Evolutionary conservation across 495 filamentous ascomycete species (phyloP).

Genomic region (Usnea hakonensis): DNA sequence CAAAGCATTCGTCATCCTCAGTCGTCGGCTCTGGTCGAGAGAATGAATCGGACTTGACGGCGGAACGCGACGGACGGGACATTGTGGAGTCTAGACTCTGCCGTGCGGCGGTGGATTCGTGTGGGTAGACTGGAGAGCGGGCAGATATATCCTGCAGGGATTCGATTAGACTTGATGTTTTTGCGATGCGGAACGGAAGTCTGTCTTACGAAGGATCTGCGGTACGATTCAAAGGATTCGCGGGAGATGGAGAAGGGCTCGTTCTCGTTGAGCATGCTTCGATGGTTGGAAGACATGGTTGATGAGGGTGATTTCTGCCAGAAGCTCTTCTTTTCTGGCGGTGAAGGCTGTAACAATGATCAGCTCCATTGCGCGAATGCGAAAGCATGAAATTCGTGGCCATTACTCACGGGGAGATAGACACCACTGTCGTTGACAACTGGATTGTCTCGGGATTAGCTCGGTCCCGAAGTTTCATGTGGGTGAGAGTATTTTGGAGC

Average conservation of each 20-base stretch:
- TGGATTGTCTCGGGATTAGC: constrained; percentile 34
- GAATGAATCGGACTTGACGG: constrained; percentile 39
- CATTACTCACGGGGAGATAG: constrained; percentile 70
- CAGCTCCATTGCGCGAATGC: constrained; percentile 5
- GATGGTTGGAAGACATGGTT: constrained; percentile 57
- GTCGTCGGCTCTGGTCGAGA: constrained; percentile 50
- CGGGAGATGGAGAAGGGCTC: constrained; percentile 96
- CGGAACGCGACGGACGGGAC: constrained; percentile 47
- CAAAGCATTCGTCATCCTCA: constrained; percentile 75
- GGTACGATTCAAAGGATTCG: constrained; percentile 96
- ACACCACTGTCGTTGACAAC: constrained; percentile 96
- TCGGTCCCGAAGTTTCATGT: neutral
- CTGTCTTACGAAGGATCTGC: constrained; percentile 80
- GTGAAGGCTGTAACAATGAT: constrained; percentile 61
- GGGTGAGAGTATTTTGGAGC: neutral
- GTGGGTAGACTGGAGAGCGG: constrained; percentile 62
- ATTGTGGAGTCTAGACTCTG: constrained; percentile 73
- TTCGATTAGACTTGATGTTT: constrained; percentile 8
- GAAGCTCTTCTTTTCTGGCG: constrained; percentile 73
- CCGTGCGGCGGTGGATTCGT: constrained; percentile 51
- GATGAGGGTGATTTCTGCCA: constrained; percentile 70
- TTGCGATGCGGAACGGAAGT: neutral
- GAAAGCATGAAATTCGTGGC: constrained; percentile 14
- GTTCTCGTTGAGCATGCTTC: constrained; percentile 64
- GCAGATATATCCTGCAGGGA: constrained; percentile 76